Conservation (phyloP, 108 stramenopile species). For the Nitzschia sp. region DNA sequence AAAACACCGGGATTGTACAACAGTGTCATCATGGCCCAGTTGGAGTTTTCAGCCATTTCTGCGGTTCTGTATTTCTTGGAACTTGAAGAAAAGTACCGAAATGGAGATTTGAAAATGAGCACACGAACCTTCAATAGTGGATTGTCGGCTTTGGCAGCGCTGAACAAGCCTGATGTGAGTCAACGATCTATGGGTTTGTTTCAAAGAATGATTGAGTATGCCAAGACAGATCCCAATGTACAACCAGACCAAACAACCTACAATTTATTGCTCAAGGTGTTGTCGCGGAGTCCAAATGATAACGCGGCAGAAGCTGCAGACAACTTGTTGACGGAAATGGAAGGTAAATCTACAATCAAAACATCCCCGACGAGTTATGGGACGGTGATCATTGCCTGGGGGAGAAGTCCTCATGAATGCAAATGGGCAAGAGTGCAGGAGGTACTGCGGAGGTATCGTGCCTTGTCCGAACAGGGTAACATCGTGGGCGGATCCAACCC, state of each 20-base stretch:
- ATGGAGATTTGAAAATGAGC: conserved; percentile 18
- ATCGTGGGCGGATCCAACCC: not conserved
- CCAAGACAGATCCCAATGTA: conserved; percentile 22
- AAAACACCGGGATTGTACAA: conserved; percentile 26
- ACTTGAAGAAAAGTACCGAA: conserved; percentile 24
- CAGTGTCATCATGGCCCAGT: conserved; percentile 26
- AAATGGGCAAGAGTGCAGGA: conserved; percentile 28
- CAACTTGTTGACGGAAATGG: conserved; percentile 28
- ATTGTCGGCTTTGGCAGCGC: conserved; percentile 26
- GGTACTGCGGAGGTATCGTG: conserved; percentile 9
- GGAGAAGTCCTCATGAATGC: conserved; percentile 21
- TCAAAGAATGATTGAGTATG: conserved; percentile 26
- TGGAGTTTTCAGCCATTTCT: conserved; percentile 10
- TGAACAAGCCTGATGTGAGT: conserved; percentile 37
- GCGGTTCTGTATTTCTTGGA: conserved; percentile 36
- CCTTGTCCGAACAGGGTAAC: not conserved
- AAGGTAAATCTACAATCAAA: conserved; percentile 1
- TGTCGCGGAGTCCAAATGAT: conserved; percentile 31
- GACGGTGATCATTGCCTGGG: conserved; percentile 39
- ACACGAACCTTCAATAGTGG: conserved; percentile 38
- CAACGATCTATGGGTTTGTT: conserved; percentile 20
- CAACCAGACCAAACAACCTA: conserved; percentile 27
- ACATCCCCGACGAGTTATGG: conserved; percentile 22
- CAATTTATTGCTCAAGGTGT: conserved; percentile 31
- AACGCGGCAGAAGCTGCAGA: conserved; percentile 30